Base-by-base conservation (phyloP, 192 early-diverging fungal genomes). In the Linnemannia hyalina region DNA sequence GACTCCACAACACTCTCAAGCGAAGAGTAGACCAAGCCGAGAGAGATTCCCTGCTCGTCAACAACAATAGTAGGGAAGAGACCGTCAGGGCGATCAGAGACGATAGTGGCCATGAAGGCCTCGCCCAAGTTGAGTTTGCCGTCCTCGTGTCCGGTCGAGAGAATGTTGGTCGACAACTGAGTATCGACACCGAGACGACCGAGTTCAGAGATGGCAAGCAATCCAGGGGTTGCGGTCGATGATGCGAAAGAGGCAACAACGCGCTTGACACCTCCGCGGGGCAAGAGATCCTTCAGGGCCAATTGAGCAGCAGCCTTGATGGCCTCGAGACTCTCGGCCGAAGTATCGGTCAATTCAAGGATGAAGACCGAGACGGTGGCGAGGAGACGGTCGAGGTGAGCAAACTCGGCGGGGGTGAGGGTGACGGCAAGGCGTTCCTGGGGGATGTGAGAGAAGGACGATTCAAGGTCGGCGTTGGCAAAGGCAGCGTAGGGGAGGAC, bases 1-100 rank as follows among this genome's bases (percentile, higher is more conserved):
- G 97, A 93, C 73, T 98, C 97, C 6, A 91, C 88, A 32, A 99
- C 90, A 80, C 96, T 97, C 75, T 95, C 91, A 4, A 81, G 77
- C n/a, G 92, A 95, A 22, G 99, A 98, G 88, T 99, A 99, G 13
- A 95, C 97, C 13, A 99, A 89, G 52, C 99, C 99, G 44, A 99
- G 90, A 22, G 96, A 95, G n/a, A 94, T 93, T 9, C 92, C 89
- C 68, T 93, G 93, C 87, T 98, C 96, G 90, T 99, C 97, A 6
- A 97, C 96, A 7, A 99, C 98, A 29, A 98, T 90, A 8, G 99
- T 99, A 3, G 98, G 91, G 82, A 96, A 94, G 70, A 99, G 90
- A 2, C 95, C 97, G 87, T 99, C 99, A n/a, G 94, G 68, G 42
- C 99, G 96, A 82, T 99, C 99, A 2, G 96, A 93, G 8, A 85